Evolutionary conservation across 495 filamentous ascomycete genomes (phyloP), one percentile per base, ranked within the genome.

Genomic region (Xylaria bambusicola): DNA sequence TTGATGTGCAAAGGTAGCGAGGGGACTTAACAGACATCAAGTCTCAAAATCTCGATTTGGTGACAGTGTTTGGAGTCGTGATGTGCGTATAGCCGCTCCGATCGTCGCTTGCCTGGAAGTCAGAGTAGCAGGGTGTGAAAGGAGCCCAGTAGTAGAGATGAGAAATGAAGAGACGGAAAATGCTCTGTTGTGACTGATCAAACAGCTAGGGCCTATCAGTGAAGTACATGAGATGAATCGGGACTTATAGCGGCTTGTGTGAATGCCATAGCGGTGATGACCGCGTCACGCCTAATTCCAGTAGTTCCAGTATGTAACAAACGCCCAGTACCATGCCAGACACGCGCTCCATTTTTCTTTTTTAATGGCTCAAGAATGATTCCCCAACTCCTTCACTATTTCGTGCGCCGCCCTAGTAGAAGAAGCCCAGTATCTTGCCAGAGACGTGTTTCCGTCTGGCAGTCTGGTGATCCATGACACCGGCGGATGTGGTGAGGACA

Each of bases 391-490:
- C 70, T 62, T 56, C 49, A 62, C 62, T 62, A 61, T 65, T 26
- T 23, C 7, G 8, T 21, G 21, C 44, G 49, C 53, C 45, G 44
- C 45, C 70, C 80, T 87, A 89, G 77, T 91, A 90, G 80, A 91
- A 90, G 83, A 91, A 91, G 62, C 88, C 88, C 64, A 90, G 80
- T 75, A 91, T 85, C 81, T 91, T 91, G 71, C 88, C 88, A 64
- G 88, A 86, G 75, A 88, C 87, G 78, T 93, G 90, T 82, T 94
- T 94, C 74, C 90, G 82, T 73, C 90, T 82, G 56, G 90, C 90
- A 82, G 93, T 90, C 79, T 93, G 89, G 76, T 94, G 90, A 78
- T 94, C 90, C 89, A 94, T 93, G 73, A 94, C 92, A 73, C 90
- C 90, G 55, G 90, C 87, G 53, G 88, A 92, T 75, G 90, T 94